A percentile compares a stretch with the other conserved stretches of the same genome.
Conservation (phyloP, 1,284 basidiomycete species). For the Apiotrichum veenhuisii region DNA sequence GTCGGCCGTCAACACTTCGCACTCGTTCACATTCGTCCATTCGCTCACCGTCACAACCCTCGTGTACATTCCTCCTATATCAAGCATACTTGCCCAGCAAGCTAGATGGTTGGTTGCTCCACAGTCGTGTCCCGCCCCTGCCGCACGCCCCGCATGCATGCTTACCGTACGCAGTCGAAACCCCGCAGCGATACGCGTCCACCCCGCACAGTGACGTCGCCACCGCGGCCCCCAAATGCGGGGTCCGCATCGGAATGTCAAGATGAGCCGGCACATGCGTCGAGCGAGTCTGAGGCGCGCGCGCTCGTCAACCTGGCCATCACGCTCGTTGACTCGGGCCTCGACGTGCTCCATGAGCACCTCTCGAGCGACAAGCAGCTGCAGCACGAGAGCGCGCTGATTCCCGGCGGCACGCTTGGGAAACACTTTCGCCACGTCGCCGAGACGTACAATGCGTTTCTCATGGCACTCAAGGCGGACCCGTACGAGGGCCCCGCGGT, state of each 20-base stretch:
- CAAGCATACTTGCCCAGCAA: not conserved
- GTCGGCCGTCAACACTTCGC: too few relatives aligned
- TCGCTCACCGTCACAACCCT: too few relatives aligned
- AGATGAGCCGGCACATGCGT: too few relatives aligned
- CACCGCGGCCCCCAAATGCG: too few relatives aligned
- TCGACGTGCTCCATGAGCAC: slow-evolving; percentile 30
- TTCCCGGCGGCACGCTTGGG: slow-evolving; percentile 43
- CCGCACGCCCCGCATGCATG: not conserved
- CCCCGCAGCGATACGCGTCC: not conserved
- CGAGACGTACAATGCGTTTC: slow-evolving; percentile 41
- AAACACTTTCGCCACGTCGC: slow-evolving; percentile 48
- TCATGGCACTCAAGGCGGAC: slow-evolving; percentile 22
- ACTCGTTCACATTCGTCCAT: too few relatives aligned
- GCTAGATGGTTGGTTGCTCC: not conserved
- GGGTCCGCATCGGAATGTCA: not conserved
- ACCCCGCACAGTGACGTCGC: not conserved
- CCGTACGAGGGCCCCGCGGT: not conserved
- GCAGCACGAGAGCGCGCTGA: slow-evolving; percentile 27
- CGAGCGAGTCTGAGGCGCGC: not conserved
- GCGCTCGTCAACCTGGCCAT: slow-evolving; percentile 37
- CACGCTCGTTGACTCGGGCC: slow-evolving; percentile 32
- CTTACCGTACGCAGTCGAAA: not conserved
- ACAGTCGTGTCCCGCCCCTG: not conserved
- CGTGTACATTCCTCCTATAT: too few relatives aligned
- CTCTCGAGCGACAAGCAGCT: slow-evolving; percentile 33